Evolutionary conservation across 2,329 filamentous ascomycete genomes (phyloP).

Genomic region (Arthrobotrys iridis): DNA sequence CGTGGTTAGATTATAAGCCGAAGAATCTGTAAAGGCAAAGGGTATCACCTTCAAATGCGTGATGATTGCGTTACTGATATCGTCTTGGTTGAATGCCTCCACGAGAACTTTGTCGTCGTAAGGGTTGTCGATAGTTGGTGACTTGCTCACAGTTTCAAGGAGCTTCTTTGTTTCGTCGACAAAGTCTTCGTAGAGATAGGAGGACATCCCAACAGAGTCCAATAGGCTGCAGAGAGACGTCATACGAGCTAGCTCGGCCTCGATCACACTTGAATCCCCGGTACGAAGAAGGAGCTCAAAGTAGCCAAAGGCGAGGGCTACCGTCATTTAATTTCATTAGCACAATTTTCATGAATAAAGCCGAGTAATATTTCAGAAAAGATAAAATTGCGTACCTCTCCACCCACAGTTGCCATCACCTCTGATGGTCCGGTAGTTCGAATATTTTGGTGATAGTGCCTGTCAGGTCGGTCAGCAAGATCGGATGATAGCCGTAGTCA

Average conservation of each 20-base stretch:
- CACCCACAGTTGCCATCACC: slow-evolving; percentile 97
- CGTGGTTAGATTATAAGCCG: too few relatives aligned
- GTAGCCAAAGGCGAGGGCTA: slow-evolving; percentile 92
- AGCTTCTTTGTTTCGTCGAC: slow-evolving; percentile 77
- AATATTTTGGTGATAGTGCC: slow-evolving; percentile 84
- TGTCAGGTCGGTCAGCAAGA: slow-evolving; percentile 60
- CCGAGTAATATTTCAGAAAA: slow-evolving; percentile 56
- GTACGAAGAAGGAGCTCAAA: slow-evolving; percentile 82
- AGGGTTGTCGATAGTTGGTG: slow-evolving; percentile 65
- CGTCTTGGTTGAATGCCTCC: slow-evolving; percentile 77
- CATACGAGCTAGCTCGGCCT: slow-evolving; percentile 77
- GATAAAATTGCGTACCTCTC: slow-evolving; percentile 76
- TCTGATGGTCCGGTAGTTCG: slow-evolving; percentile 84
- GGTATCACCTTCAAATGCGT: slow-evolving; percentile 75
- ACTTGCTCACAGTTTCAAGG: slow-evolving; percentile 71
- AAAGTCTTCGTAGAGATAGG: slow-evolving; percentile 82
- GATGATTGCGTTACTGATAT: slow-evolving; percentile 77
- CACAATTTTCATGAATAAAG: not conserved
- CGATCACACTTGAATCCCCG: slow-evolving; percentile 72
- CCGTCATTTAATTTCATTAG: slow-evolving; percentile 14
- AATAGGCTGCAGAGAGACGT: slow-evolving; percentile 76
- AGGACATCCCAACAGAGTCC: slow-evolving; percentile 73
- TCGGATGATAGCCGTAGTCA: slow-evolving; percentile 43
- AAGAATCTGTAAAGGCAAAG: too few relatives aligned
- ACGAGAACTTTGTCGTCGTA: slow-evolving; percentile 71